Evolutionary conservation across 331 rosid species (phyloP), one percentile per base, ranked within the genome.

Genomic region (Telfairia occidentalis): DNA sequence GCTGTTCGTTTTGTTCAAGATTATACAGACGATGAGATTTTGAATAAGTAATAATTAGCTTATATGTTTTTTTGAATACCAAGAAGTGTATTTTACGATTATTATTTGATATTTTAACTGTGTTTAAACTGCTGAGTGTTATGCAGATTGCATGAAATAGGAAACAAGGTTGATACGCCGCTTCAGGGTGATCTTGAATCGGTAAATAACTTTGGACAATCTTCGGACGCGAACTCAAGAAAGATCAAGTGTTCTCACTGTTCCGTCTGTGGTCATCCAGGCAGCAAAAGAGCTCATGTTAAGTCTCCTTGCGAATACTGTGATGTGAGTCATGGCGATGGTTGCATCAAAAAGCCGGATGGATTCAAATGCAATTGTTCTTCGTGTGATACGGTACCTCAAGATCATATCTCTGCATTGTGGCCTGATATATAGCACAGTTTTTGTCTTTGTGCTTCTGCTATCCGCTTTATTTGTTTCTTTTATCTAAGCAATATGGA

Each of bases 251-350:
- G 61, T 82, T 77, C 86, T 83, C 97, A 94, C 76, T 94, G 97
- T 81, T 86, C 96, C 75, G 86, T 89, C 83, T 91, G 96, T 82
- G 98, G 97, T 81, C 96, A 94, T 86, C 97, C 93, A n/a, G 97
- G 97, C 79, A 87, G 77, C 86, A 91, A 85, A 75, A 82, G 78
- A 76, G 85, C 84, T 63, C 96, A 94, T 81, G 43, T 76, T 76
- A 87, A 85, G 81, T 75, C 71, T 78, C 74, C 91, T 1, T 90
- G 97, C 75, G 87, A 86, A 79, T 78, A 78, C 81, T 91, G 98
- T 65, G 75, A 46, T 53, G 21, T 80, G 10, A 52, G 77, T 71
- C 76, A 50, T 45, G 66, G 79, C 30, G 91, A 76, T 66, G 92
- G 92, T 78, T 94, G 98, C 85, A 19, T 78, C 54, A 78, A 77